These are phyloP conservation scores for Microbotryum silenes-acaulis DNA, from an alignment of 1,284 basidiomycete species.

Conservation along the genomic window DNA sequence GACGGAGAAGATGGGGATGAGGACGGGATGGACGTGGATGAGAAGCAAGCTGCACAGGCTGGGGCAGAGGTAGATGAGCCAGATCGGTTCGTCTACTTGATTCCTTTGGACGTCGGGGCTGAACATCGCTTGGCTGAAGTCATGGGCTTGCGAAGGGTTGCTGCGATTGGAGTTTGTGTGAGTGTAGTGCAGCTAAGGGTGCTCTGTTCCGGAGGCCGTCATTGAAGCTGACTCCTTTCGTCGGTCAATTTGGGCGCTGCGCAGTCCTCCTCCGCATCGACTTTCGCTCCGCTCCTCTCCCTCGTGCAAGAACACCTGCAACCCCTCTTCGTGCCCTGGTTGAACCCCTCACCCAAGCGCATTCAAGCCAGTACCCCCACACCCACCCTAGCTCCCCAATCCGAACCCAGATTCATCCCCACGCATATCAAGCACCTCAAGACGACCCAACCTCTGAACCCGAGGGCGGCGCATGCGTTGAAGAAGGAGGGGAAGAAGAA, in stretches of 20 bases:
- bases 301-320: constrained; percentile 92
- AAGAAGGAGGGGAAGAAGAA: constrained; percentile 4
- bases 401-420: constrained; percentile 45
- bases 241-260: too few relatives aligned
- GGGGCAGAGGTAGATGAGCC: constrained; percentile 3
- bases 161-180: constrained; percentile 59
- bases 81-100: constrained; percentile 41
- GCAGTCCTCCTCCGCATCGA: constrained; percentile 6
- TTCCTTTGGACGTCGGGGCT: constrained; percentile 63
- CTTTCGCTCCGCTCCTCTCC: constrained; percentile 58
- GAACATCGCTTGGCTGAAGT: constrained; percentile 57
- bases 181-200: constrained; percentile 30
- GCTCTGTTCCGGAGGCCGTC: too few relatives aligned
- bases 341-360: constrained; percentile 42
- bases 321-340: constrained; percentile 77
- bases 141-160: constrained; percentile 60
- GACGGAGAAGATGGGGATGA: not conserved
- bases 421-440: constrained; percentile 79
- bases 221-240: too few relatives aligned
- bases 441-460: constrained; percentile 70
- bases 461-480: constrained; percentile 46
- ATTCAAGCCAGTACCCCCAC: constrained; percentile 30
- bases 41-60: not conserved
- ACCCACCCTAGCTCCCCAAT: not conserved
- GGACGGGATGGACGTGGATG: not conserved